Base-by-base conservation (phyloP, 2,329 filamentous ascomycete genomes). In the Botrytis sinoallii region DNA sequence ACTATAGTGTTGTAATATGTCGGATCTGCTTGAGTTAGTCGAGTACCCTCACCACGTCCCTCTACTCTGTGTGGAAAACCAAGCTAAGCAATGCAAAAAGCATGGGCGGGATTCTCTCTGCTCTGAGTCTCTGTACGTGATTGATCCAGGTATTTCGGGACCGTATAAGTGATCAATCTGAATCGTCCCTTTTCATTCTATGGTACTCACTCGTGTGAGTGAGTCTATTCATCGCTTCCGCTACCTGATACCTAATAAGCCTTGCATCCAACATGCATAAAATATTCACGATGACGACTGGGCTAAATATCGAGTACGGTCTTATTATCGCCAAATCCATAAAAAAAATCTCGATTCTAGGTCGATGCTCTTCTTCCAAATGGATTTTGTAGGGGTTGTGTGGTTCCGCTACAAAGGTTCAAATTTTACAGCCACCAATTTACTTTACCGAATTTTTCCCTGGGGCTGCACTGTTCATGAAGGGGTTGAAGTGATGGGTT, bases 391-490 rank as follows among this genome's bases (percentile, higher is more conserved):
- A 64, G 32, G 69, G 60, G 42, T 22, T 48, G 42, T 48, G 22
- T 71, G 69, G 42, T 40, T 52, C n/a, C 66, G 66, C 38, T 57
- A 44, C 35, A 22, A 68, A 40, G 48, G 48, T n/a, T n/a, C 40
- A n/a, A n/a, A n/a, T n/a, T 57, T 40, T 32, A 64, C 40, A 52
- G 60, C 59, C 46, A 38, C 59, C 42, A 25, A 65, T 57, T 52
- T 40, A 55, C 61, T 69, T 71, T 71, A 71, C 69, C 57, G 55
- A 64, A 18, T 32, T 64, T 57, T 29, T 66, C 61, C 35, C 70
- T 66, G 44, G 46, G 38, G 46, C 61, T 40, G 70, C 70, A 72
- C 70, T 38, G 70, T 67, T 72, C 70, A 52, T 72, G 60, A 66
- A 65, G 38, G 60, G 70, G 70, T 52, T 68, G 65, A 32, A 57